Evolutionary conservation across 441 rosid species (phyloP).

Genomic region (Pelargonium fulgidum): DNA sequence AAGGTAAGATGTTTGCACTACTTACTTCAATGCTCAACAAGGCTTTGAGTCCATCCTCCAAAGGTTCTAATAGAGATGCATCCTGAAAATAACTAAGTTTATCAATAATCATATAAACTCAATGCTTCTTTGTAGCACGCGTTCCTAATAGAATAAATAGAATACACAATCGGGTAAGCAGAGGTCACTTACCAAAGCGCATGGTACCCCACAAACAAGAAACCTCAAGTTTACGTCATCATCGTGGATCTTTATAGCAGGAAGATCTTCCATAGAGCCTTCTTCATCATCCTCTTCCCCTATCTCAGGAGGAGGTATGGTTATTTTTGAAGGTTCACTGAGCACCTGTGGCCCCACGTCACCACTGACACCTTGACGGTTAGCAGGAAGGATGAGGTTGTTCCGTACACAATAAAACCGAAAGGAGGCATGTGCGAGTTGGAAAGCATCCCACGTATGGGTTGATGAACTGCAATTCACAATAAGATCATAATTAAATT

Average conservation of each 20-base stretch:
- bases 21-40: background rate
- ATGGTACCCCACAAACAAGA: background rate
- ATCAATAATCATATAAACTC: too few relatives aligned
- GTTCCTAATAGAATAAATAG: background rate
- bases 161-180: background rate
- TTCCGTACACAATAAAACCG: background rate
- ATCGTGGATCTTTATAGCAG: constrained; percentile 1
- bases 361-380: background rate
- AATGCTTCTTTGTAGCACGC: too few relatives aligned
- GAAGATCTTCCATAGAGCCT: background rate
- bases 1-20: background rate
- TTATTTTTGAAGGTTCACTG: background rate
- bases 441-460: constrained; percentile 6
- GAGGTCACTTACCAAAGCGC: background rate
- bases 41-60: constrained; percentile 9
- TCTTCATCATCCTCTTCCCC: constrained; percentile 3
- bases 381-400: background rate
- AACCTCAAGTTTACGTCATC: constrained; percentile 8
- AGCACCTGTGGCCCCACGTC: background rate
- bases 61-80: background rate
- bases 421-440: constrained; percentile 5
- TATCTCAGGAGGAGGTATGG: background rate
- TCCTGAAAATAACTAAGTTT: background rate
- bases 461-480: background rate
- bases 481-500: background rate